These are phyloP conservation scores for Persicaria maculosa DNA, from an alignment of 148 eudicot species.

Conservation along the genomic window DNA sequence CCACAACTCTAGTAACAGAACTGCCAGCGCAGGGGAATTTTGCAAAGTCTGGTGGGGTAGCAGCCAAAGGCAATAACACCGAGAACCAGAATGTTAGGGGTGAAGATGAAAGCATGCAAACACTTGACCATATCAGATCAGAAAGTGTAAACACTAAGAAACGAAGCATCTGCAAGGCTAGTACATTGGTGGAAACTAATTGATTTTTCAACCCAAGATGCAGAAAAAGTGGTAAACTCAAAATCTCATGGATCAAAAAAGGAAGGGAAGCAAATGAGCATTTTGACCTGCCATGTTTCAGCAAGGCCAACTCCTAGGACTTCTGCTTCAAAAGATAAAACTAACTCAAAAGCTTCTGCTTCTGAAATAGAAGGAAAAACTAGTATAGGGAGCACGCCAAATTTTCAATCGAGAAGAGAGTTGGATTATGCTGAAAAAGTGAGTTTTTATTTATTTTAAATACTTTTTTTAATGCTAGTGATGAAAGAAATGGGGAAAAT, in stretches of 20 bases:
- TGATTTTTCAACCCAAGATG: neutral
- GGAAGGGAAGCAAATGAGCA: neutral
- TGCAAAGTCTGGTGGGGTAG: neutral
- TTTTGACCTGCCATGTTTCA: neutral
- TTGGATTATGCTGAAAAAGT: neutral
- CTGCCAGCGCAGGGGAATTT: neutral
- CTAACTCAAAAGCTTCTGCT: neutral
- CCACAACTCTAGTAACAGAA: neutral
- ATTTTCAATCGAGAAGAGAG: neutral
- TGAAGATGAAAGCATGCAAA: neutral
- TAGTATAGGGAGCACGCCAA: neutral
- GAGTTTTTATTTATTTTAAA: neutral
- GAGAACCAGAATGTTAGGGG: neutral
- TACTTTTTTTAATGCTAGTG: neutral
- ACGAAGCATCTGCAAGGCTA: neutral
- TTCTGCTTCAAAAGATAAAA: neutral
- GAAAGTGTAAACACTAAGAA: neutral
- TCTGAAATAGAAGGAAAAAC: neutral
- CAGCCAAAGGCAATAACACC: neutral
- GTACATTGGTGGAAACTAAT: neutral
- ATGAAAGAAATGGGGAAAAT: neutral
- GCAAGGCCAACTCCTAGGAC: neutral
- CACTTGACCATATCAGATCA: neutral
- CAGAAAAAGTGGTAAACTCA: constrained; percentile 3
- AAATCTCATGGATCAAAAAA: neutral